Conservation (phyloP, 495 filamentous ascomycete species). For the Penicillium cosmopolitanum region DNA sequence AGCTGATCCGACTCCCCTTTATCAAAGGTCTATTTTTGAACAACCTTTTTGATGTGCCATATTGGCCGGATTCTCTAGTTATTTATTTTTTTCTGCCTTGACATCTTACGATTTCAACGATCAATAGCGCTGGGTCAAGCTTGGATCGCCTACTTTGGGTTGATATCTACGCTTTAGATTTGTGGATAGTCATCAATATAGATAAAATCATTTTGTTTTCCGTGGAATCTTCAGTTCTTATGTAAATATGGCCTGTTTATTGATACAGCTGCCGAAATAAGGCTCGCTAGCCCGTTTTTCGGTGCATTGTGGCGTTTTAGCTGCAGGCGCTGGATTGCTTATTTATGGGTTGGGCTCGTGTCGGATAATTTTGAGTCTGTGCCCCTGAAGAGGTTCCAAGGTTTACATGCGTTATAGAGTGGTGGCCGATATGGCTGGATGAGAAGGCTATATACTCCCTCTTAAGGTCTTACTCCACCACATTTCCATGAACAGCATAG, state of each 20-base stretch:
- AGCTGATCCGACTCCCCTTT: background rate
- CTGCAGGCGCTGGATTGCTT: background rate
- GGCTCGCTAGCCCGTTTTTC: background rate
- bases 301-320: slow-evolving; percentile 1
- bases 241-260: too few relatives aligned
- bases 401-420: too few relatives aligned
- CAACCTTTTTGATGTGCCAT: background rate
- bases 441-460: too few relatives aligned
- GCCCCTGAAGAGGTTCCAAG: too few relatives aligned
- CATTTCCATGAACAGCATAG: too few relatives aligned
- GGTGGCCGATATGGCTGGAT: too few relatives aligned
- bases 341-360: background rate
- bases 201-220: background rate
- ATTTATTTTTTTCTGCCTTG: too few relatives aligned
- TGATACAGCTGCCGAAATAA: background rate
- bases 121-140: slow-evolving; percentile 1
- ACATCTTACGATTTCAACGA: slow-evolving; percentile 5
- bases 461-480: too few relatives aligned
- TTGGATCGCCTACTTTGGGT: background rate
- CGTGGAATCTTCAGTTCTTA: too few relatives aligned
- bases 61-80: background rate
- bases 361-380: too few relatives aligned
- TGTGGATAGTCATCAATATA: slow-evolving; percentile 5
- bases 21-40: background rate
- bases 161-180: slow-evolving; percentile 1